Evolutionary conservation across 495 filamentous ascomycete species (phyloP).

Genomic region (Talaromyces wortmannii): DNA sequence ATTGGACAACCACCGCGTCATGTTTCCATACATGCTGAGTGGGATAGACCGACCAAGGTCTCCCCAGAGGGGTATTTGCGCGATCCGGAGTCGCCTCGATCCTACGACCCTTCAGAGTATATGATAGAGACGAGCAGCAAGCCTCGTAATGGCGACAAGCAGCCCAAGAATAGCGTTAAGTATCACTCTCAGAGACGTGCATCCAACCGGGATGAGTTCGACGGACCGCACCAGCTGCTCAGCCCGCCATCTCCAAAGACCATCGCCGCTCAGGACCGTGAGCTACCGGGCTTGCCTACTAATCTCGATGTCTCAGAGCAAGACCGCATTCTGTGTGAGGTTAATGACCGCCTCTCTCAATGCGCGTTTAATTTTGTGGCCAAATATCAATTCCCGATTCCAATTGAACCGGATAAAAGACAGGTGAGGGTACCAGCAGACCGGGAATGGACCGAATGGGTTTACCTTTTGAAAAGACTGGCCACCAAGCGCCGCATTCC

Average conservation of each 20-base stretch:
- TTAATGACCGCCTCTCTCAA: conserved; percentile 78
- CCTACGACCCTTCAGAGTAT: conserved; percentile 31
- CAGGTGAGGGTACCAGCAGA: conserved; percentile 72
- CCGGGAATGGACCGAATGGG: conserved; percentile 89
- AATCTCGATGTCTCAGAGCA: conserved; percentile 77
- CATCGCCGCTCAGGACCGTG: conserved; percentile 66
- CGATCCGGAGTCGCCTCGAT: conserved; percentile 22
- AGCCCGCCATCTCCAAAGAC: conserved; percentile 57
- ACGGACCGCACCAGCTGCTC: conserved; percentile 76
- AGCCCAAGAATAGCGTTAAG: conserved; percentile 35
- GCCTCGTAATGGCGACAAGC: conserved; percentile 26
- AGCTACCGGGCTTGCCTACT: conserved; percentile 74
- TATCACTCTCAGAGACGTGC: conserved; percentile 60
- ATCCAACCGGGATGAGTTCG: conserved; percentile 84
- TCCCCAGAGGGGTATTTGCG: conserved; percentile 25
- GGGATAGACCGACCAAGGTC: conserved; percentile 25
- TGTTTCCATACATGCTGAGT: conserved; percentile 25
- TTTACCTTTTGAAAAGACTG: conserved; percentile 77
- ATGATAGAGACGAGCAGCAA: conserved; percentile 29
- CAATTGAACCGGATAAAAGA: conserved; percentile 71
- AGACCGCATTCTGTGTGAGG: conserved; percentile 67
- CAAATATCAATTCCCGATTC: conserved; percentile 84
- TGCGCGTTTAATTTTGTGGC: conserved; percentile 87
- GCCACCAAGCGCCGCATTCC: conserved; percentile 82
- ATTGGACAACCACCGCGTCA: conserved; percentile 23